phyloP scores from a whole-genome alignment of 495 filamentous ascomycete genomes.

The Annulohypoxylon nitens region DNA sequence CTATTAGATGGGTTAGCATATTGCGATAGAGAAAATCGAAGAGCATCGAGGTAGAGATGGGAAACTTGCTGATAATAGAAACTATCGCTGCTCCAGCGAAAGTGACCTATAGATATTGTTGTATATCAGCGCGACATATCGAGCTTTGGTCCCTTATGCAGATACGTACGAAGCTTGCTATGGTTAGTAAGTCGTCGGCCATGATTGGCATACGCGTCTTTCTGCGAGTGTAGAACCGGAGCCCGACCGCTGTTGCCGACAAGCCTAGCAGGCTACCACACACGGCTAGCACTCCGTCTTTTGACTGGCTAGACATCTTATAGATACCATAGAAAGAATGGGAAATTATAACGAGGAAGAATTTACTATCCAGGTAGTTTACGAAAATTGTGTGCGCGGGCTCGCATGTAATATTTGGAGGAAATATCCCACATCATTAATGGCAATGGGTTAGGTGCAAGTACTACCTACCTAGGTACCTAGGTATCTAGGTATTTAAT shows the following conservation, averaged over 20 bases:
- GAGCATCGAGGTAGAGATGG: not conserved
- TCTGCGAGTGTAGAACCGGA: conserved; percentile 40
- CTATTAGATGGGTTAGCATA: not conserved
- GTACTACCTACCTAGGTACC: not conserved
- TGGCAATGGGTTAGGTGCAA: too few relatives aligned
- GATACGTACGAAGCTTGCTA: conserved; percentile 29
- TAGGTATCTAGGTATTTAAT: not conserved
- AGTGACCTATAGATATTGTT: not conserved
- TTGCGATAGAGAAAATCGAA: not conserved
- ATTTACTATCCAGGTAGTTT: too few relatives aligned
- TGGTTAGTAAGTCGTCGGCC: conserved; percentile 44
- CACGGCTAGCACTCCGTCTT: conserved; percentile 22
- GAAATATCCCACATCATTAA: too few relatives aligned
- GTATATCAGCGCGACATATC: not conserved
- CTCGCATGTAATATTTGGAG: too few relatives aligned
- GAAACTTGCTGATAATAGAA: conserved; percentile 1
- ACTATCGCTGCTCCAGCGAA: conserved; percentile 4
- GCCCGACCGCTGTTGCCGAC: conserved; percentile 22
- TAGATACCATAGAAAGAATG: not conserved
- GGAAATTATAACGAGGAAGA: too few relatives aligned
- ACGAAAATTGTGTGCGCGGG: too few relatives aligned
- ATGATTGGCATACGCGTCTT: conserved; percentile 29
- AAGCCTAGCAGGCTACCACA: conserved; percentile 21
- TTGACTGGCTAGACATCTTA: conserved; percentile 31
- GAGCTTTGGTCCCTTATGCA: not conserved